phyloP scores from a whole-genome alignment of 2,329 filamentous ascomycete species.

The Lachnellula cervina region DNA sequence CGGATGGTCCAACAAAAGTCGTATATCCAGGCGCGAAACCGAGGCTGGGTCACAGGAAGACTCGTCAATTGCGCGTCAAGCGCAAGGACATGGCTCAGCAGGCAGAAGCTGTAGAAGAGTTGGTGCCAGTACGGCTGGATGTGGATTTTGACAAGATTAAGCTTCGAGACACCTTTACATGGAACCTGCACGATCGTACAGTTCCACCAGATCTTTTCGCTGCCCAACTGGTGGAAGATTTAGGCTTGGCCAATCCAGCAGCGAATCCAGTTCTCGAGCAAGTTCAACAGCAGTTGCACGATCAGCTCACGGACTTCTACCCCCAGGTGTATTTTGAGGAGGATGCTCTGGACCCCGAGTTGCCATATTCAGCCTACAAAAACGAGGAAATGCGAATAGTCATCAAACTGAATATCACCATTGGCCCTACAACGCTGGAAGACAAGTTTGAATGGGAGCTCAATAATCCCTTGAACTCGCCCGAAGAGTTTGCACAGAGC shows the following conservation, averaged over 20 bases:
- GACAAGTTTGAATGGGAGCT: slow-evolving; percentile 99
- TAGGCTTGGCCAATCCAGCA: slow-evolving; percentile 71
- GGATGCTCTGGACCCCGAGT: slow-evolving; percentile 80
- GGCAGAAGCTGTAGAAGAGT: slow-evolving; percentile 83
- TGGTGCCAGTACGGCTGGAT: slow-evolving; percentile 86
- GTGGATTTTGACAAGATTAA: slow-evolving; percentile 95
- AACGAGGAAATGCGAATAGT: slow-evolving; percentile 98
- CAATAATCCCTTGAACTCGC: slow-evolving; percentile 88
- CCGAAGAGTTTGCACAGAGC: slow-evolving; percentile 85
- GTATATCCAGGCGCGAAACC: slow-evolving; percentile 76
- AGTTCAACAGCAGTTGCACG: slow-evolving; percentile 66
- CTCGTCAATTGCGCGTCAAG: slow-evolving; percentile 66
- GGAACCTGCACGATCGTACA: slow-evolving; percentile 92
- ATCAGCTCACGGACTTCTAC: slow-evolving; percentile 90
- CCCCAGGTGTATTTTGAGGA: slow-evolving; percentile 88
- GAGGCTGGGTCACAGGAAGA: slow-evolving; percentile 70
- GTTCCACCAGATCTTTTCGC: slow-evolving; percentile 78
- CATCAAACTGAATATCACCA: slow-evolving; percentile 95
- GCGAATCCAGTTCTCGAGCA: slow-evolving; percentile 59
- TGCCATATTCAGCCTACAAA: slow-evolving; percentile 91
- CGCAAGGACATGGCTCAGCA: slow-evolving; percentile 79
- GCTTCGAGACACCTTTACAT: slow-evolving; percentile 94
- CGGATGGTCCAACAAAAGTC: slow-evolving; percentile 66
- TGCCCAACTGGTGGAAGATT: slow-evolving; percentile 84
- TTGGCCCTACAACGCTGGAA: slow-evolving; percentile 86